Percentiles rank a stretch among this genome's conserved stretches.
phyloP scores from a whole-genome alignment of 768 basidiomycete species.

The Coprinopsis marcescibilis region DNA sequence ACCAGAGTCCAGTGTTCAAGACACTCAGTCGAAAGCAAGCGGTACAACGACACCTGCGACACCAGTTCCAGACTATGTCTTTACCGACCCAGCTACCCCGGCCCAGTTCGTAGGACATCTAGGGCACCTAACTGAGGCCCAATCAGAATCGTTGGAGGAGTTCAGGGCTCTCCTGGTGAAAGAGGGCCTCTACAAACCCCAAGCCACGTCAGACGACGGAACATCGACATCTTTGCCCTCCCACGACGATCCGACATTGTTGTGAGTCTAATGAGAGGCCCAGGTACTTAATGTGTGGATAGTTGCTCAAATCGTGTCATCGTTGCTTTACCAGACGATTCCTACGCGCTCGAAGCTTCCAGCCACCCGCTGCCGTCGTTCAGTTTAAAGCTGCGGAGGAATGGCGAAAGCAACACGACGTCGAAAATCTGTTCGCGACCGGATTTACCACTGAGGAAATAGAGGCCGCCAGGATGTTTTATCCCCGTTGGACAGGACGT shows the following conservation, averaged over 20 bases:
- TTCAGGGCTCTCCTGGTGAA: conserved; percentile 51
- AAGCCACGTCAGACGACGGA: conserved; percentile 18
- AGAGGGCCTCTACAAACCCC: conserved; percentile 46
- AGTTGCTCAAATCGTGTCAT: neutral
- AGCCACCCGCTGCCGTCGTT: conserved; percentile 53
- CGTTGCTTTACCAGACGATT: conserved; percentile 69
- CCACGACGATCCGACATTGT: conserved; percentile 60
- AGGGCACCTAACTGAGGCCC: conserved; percentile 45
- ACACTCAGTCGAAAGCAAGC: neutral
- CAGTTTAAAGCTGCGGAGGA: conserved; percentile 64
- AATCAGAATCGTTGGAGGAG: conserved; percentile 39
- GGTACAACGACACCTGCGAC: conserved; percentile 5
- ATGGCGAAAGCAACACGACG: conserved; percentile 61
- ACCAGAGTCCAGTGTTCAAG: neutral
- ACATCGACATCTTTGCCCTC: conserved; percentile 28
- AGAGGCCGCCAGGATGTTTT: conserved; percentile 53
- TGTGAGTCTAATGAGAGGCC: conserved; percentile 37
- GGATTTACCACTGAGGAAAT: conserved; percentile 54
- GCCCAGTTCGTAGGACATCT: conserved; percentile 40
- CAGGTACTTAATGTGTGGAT: neutral
- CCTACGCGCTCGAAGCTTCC: conserved; percentile 71
- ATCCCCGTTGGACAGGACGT: conserved; percentile 78
- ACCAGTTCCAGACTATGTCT: neutral
- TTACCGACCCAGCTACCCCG: neutral
- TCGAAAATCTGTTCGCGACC: conserved; percentile 56